Evolutionary conservation across 2,329 filamentous ascomycete genomes (phyloP).

Genomic region (Verticillium klebahnii): DNA sequence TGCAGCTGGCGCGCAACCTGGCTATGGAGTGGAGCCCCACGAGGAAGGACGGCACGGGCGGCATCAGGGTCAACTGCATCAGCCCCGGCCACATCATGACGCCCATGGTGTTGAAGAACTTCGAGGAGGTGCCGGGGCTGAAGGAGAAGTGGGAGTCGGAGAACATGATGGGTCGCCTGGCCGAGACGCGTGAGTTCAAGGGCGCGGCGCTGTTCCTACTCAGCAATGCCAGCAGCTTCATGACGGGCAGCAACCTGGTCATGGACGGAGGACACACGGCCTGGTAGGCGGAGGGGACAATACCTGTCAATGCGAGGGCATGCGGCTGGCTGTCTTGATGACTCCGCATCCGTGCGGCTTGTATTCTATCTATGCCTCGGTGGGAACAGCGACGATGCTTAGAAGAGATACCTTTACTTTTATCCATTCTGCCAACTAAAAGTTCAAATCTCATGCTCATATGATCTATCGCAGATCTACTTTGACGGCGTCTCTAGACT

Average conservation of each 20-base stretch:
- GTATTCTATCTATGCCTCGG: too few relatives aligned
- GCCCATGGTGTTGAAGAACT: conserved; percentile 68
- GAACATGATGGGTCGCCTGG: conserved; percentile 66
- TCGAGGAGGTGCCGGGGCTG: conserved; percentile 61
- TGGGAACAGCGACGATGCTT: too few relatives aligned
- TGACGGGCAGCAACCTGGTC: conserved; percentile 53
- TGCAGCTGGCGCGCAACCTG: conserved; percentile 58
- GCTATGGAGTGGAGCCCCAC: conserved; percentile 58
- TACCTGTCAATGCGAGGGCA: neutral
- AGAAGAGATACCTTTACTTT: too few relatives aligned
- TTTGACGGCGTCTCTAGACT: too few relatives aligned
- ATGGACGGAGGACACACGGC: conserved; percentile 54
- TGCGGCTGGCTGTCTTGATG: too few relatives aligned
- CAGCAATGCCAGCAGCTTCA: conserved; percentile 58
- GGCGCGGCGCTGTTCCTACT: conserved; percentile 58
- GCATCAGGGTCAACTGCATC: conserved; percentile 53
- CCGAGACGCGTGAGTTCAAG: conserved; percentile 53
- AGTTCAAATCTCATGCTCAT: too few relatives aligned
- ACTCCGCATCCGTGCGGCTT: too few relatives aligned
- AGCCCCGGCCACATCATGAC: conserved; percentile 42
- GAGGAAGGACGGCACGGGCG: conserved; percentile 34
- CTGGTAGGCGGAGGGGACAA: conserved; percentile 32
- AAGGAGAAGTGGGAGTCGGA: conserved; percentile 60
- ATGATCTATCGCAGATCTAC: too few relatives aligned
- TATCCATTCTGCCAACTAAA: too few relatives aligned